Percentiles rank a stretch among this genome's conserved stretches.
These are phyloP conservation scores for Nannochloropsis gaditana DNA, from an alignment of 108 stramenopile species.

Conservation along the genomic window DNA sequence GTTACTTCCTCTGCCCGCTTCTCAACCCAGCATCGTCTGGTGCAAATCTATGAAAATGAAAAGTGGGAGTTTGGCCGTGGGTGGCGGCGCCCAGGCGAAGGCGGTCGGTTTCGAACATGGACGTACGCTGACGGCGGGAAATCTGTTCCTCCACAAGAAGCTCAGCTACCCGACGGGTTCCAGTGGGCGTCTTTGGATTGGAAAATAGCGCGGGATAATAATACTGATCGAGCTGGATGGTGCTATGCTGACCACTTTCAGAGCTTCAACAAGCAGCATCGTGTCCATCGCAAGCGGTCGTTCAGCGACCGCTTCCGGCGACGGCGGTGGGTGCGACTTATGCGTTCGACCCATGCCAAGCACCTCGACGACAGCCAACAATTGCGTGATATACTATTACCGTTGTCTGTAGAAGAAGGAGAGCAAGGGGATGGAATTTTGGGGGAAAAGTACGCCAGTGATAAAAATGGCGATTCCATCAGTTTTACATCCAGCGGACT, in stretches of 20 bases:
- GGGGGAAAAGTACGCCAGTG: not conserved
- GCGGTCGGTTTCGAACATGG: not conserved
- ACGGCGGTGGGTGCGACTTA: not conserved
- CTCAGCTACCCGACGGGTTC: not conserved
- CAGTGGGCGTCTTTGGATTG: not conserved
- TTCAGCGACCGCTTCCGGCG: not conserved
- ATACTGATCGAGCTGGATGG: slow-evolving; percentile 14
- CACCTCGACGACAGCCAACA: not conserved
- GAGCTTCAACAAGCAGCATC: not conserved
- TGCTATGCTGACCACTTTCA: not conserved
- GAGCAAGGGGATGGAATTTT: not conserved
- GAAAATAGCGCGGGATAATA: slow-evolving; percentile 1
- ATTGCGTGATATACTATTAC: slow-evolving; percentile 1
- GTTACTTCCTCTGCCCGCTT: too few relatives aligned
- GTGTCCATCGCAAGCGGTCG: not conserved
- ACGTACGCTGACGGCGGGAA: not conserved
- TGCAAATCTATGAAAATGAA: not conserved
- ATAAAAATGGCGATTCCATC: not conserved
- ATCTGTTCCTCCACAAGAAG: not conserved
- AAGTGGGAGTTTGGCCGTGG: not conserved
- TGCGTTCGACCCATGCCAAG: not conserved
- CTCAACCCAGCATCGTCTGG: not conserved
- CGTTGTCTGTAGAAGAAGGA: not conserved
- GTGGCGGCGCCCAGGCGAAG: not conserved
- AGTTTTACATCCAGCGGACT: not conserved